Percentiles rank a stretch among this genome's conserved stretches.
phyloP scores from a whole-genome alignment of 192 early-diverging fungal species.

The Coemansia sp. region DNA sequence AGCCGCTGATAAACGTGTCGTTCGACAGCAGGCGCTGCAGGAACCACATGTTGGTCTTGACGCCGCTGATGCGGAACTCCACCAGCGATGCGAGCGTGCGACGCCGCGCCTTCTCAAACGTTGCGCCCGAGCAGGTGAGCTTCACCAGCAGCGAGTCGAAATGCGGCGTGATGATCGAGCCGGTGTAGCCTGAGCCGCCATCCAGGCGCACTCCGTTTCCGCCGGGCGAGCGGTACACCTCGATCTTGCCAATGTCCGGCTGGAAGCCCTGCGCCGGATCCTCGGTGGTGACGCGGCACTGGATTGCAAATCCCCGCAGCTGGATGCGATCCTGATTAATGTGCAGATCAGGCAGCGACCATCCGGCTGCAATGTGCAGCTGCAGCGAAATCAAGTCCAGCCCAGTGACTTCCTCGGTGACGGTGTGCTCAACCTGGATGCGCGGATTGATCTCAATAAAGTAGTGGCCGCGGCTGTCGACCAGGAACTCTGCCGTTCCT shows the following conservation, averaged over 20 bases:
- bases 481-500: slow-evolving; percentile 96
- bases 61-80: slow-evolving; percentile 95
- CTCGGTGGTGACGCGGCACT: slow-evolving; percentile 97
- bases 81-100: slow-evolving; percentile 84
- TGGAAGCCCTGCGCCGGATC: slow-evolving; percentile 92
- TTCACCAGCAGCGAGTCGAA: slow-evolving; percentile 97
- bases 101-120: slow-evolving; percentile 87
- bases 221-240: slow-evolving; percentile 88
- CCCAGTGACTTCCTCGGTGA: slow-evolving; percentile 96
- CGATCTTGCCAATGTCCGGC: slow-evolving; percentile 94
- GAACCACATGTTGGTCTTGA: slow-evolving; percentile 97
- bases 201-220: slow-evolving; percentile 87
- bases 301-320: slow-evolving; percentile 85
- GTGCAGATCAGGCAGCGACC: slow-evolving; percentile 72
- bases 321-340: slow-evolving; percentile 79
- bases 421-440: slow-evolving; percentile 98
- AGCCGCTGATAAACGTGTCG: slow-evolving; percentile 75
- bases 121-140: slow-evolving; percentile 79
- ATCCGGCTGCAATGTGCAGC: slow-evolving; percentile 92
- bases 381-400: slow-evolving; percentile 92
- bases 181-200: slow-evolving; percentile 85
- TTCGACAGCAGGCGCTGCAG: slow-evolving; percentile 83
- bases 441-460: slow-evolving; percentile 99
- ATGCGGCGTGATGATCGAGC: slow-evolving; percentile 89
- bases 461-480: slow-evolving; percentile 87